A percentile compares a stretch with the other conserved stretches of the same genome.
Conservation (phyloP, 164 flowering plant genomes). For the Tetracentron sinense region DNA sequence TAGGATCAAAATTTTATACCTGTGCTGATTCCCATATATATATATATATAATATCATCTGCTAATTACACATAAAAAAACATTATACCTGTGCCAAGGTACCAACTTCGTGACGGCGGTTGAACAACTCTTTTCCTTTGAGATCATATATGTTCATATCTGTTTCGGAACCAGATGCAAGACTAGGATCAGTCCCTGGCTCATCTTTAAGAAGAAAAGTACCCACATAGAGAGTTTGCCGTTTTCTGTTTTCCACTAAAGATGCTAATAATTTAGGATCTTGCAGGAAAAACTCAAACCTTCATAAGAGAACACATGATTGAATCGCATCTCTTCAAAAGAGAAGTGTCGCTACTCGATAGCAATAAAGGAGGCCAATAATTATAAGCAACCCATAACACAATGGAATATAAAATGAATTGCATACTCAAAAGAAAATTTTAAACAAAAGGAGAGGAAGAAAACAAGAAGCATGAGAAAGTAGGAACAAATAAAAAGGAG, state of each 20-base stretch:
- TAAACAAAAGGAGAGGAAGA: no score
- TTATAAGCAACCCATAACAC: neutral
- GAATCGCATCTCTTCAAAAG: neutral
- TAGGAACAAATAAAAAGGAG: no score
- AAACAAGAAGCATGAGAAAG: no score
- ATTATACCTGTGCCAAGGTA: constrained; percentile 87
- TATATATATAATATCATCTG: no score
- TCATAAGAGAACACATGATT: neutral
- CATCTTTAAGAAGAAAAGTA: constrained; percentile 94
- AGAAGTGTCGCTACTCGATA: neutral
- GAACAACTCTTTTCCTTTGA: constrained; percentile 80
- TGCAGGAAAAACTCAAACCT: constrained; percentile 30
- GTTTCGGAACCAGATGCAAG: constrained; percentile 49
- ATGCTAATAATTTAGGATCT: constrained; percentile 90
- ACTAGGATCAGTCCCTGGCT: constrained; percentile 58
- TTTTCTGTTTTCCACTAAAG: constrained; percentile 72
- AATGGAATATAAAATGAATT: neutral
- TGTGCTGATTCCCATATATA: no score
- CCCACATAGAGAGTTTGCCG: constrained; percentile 92
- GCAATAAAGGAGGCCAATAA: no score
- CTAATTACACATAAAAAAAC: no score
- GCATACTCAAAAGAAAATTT: no score
- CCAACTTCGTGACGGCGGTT: constrained; percentile 96
- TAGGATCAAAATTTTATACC: no score
- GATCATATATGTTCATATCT: constrained; percentile 58